phyloP scores from a whole-genome alignment of 441 rosid genomes.

The Metrosideros polymorpha region DNA sequence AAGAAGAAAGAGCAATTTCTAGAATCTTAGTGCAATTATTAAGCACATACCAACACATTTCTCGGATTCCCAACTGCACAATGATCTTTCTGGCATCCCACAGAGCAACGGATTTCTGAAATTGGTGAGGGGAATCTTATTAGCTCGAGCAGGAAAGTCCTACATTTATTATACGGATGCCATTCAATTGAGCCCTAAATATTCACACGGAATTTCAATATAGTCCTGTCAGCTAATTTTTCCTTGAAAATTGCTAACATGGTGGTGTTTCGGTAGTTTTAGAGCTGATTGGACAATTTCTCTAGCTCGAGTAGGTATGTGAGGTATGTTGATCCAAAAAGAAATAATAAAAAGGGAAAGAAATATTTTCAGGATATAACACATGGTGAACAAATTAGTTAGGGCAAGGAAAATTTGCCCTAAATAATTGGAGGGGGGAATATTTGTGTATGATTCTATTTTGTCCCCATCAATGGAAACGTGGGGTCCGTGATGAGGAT shows the following conservation, averaged over 20 bases:
- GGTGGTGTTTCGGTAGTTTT: not conserved
- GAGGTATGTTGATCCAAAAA: not conserved
- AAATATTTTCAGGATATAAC: too few relatives aligned
- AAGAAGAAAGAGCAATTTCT: not conserved
- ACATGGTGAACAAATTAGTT: not conserved
- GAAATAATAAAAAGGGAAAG: not conserved
- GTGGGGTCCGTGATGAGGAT: constrained; percentile 19
- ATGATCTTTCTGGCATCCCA: not conserved
- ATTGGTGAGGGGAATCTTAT: not conserved
- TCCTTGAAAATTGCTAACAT: fast-evolving
- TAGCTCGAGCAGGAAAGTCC: fast-evolving
- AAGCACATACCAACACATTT: not conserved
- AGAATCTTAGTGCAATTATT: not conserved
- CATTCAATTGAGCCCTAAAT: fast-evolving
- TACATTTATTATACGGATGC: fast-evolving
- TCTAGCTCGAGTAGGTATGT: not conserved
- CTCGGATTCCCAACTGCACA: not conserved
- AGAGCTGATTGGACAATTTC: not conserved
- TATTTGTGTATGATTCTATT: constrained; percentile 30
- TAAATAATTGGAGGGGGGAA: constrained; percentile 32
- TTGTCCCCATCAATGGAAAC: constrained; percentile 28
- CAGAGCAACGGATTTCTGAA: not conserved
- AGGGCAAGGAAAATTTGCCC: not conserved
- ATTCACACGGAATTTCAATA: not conserved
- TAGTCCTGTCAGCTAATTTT: not conserved